Percentiles rank a stretch among this genome's conserved stretches.
Conservation (phyloP, 306 rosid genomes). For the Pachyrhizus erosus region DNA sequence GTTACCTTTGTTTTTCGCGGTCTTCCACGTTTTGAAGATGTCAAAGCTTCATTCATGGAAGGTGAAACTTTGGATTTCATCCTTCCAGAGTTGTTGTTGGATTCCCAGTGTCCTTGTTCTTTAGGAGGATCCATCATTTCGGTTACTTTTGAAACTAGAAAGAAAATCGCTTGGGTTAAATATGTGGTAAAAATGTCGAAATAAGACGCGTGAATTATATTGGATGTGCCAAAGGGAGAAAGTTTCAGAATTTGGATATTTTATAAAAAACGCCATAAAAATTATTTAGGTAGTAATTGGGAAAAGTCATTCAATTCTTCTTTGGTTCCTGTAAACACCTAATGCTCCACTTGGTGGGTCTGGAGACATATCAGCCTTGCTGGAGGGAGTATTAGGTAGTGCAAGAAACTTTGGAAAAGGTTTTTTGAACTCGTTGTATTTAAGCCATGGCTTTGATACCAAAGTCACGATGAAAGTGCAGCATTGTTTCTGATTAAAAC, state of each 20-base stretch:
- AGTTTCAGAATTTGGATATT: slow-evolving; percentile 15
- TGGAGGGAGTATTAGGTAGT: slow-evolving; percentile 4
- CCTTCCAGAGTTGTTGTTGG: background rate
- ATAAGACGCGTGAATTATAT: background rate
- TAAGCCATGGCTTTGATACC: background rate
- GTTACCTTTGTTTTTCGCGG: slow-evolving; percentile 1
- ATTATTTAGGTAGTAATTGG: background rate
- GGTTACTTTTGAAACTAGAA: slow-evolving; percentile 19
- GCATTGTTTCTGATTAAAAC: background rate
- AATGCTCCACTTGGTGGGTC: background rate
- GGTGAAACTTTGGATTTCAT: background rate
- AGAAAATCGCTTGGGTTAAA: background rate
- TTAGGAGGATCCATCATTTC: background rate
- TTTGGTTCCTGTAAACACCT: background rate
- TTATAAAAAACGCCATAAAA: background rate
- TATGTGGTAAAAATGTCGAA: background rate
- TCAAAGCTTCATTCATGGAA: background rate
- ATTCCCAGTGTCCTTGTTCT: background rate
- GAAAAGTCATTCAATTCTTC: background rate
- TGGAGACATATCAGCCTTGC: background rate
- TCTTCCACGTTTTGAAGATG: background rate
- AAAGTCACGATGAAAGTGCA: background rate
- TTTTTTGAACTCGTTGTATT: background rate
- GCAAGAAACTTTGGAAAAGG: background rate
- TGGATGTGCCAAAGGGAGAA: background rate